Base-by-base conservation (phyloP, 148 eudicot genomes). In the Simmondsia chinensis region DNA sequence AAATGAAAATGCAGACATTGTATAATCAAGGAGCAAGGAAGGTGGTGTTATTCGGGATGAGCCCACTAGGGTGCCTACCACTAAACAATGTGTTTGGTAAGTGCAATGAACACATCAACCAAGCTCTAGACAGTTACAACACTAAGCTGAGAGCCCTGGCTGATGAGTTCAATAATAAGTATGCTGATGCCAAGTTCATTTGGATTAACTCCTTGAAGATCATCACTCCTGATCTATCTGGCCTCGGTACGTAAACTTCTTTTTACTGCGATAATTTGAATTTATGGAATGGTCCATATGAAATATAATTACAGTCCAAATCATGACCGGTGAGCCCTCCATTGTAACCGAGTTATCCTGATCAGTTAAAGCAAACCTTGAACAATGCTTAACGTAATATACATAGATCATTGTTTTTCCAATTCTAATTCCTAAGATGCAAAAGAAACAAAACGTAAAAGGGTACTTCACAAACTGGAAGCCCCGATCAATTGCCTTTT, bases 1-100 rank as follows among this genome's bases (percentile, higher is more conserved):
- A 17, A 7, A 22, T 5, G 1, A 1, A 47, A 8, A 2, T 47
- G 9, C 33, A 78, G 85, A 45, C 28, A 21, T 28, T 76, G 40
- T 53, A 73, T 36, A 30, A 44, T 0, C 1, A 3, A 9, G 83
- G 88, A 61, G 83, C 83, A 33, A 80, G 75, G 55, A 80, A 76
- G 43, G 52, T 80, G 4, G 70, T 65, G 7, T 0, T 80, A 20
- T 75, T 76, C 18, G 80, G 77, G 13, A 32, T 76, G 0, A 64
- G 80, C 1, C 56, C 45, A 2, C 35, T 80, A 38, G 88, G 88
- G 4, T 80, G 88, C 34, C 64, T 69, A 43, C 83, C 80, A 1
- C 7, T n/a, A 0, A 24, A 63, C n/a, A 49, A 44, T 19, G 7
- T 22, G 9, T 10, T 16, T 2, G 51, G 65, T 2, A 49, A 9